These are phyloP conservation scores for Cudoniella acicularis DNA, from an alignment of 495 filamentous ascomycete genomes.

Conservation along the genomic window DNA sequence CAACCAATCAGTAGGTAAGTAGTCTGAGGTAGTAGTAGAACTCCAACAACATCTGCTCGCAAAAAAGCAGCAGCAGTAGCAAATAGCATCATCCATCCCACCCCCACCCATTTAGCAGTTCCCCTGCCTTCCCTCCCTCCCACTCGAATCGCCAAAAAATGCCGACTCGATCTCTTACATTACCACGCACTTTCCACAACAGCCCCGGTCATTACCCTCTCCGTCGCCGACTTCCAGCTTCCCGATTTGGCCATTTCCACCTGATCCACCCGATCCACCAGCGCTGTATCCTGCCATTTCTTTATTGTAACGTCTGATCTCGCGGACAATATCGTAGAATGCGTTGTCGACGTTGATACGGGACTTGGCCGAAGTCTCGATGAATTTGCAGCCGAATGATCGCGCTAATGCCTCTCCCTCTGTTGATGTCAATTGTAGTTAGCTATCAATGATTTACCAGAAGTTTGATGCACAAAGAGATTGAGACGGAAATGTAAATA, in stretches of 20 bases:
- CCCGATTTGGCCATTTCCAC: constrained; percentile 55
- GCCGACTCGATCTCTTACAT: constrained; percentile 61
- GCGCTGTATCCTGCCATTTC: constrained; percentile 84
- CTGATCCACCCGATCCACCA: constrained; percentile 57
- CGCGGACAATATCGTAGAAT: constrained; percentile 95
- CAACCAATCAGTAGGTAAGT: no score
- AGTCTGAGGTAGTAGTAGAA: neutral
- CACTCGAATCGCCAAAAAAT: neutral
- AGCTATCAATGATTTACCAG: neutral
- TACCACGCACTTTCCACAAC: constrained; percentile 82
- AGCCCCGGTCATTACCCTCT: constrained; percentile 62
- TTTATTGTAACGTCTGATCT: constrained; percentile 96
- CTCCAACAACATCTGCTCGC: neutral
- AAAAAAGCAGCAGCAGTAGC: neutral
- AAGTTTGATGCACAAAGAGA: neutral
- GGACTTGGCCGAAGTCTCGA: constrained; percentile 98
- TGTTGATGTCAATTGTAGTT: constrained; percentile 31
- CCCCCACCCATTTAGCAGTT: neutral
- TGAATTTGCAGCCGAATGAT: constrained; percentile 92
- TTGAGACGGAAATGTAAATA: constrained; percentile 40
- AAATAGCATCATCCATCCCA: neutral
- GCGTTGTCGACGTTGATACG: constrained; percentile 97
- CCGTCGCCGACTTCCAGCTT: constrained; percentile 78
- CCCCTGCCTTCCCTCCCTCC: neutral
- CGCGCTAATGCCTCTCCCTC: constrained; percentile 86